Conservation (phyloP, 495 filamentous ascomycete genomes). For the Aspergillus sparsus region DNA sequence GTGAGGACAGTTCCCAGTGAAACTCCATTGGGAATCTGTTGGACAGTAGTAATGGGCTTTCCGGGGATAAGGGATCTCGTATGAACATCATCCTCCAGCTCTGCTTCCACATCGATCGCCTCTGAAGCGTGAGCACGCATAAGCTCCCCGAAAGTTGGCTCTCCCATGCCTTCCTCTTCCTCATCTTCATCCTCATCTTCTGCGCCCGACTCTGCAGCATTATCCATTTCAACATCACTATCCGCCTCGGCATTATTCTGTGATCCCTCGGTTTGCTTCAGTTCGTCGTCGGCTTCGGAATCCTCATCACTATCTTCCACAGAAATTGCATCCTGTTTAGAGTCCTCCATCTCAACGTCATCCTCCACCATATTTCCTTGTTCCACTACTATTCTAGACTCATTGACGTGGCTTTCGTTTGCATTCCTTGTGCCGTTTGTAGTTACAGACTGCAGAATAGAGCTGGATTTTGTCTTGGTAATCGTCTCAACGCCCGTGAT, state of each 20-base stretch:
- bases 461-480: constrained; percentile 46
- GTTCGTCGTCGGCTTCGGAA: constrained; percentile 41
- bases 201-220: constrained; percentile 37
- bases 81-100: constrained; percentile 45
- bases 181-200: constrained; percentile 36
- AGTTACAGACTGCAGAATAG: constrained; percentile 41
- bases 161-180: constrained; percentile 52
- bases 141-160: constrained; percentile 87
- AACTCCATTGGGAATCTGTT: constrained; percentile 67
- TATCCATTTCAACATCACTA: constrained; percentile 48
- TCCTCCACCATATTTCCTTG: constrained; percentile 42
- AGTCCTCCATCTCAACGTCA: constrained; percentile 56
- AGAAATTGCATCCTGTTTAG: constrained; percentile 37
- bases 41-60: constrained; percentile 41
- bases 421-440: constrained; percentile 63
- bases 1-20: constrained; percentile 88
- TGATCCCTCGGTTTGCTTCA: constrained; percentile 34
- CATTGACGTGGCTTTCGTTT: constrained; percentile 67
- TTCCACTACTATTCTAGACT: constrained; percentile 69
- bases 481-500: constrained; percentile 51
- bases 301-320: constrained; percentile 39
- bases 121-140: constrained; percentile 68
- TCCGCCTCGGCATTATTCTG: constrained; percentile 34
- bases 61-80: constrained; percentile 42
- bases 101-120: constrained; percentile 73